These are phyloP conservation scores for Flaveria ramosissima DNA, from an alignment of 129 eudicot species.

Conservation along the genomic window DNA sequence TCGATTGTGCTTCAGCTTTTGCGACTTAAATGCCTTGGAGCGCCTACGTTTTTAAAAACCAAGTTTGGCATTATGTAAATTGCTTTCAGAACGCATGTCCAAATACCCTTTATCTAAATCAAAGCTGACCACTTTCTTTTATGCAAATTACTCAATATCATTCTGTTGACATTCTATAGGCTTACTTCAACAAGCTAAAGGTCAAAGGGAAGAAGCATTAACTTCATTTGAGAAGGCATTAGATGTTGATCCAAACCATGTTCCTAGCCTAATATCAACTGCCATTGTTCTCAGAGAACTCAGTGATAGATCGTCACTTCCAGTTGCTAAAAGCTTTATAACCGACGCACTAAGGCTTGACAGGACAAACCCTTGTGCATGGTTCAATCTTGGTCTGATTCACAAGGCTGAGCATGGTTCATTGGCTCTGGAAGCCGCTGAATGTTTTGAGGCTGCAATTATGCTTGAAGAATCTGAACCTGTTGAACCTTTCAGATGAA, in stretches of 20 bases:
- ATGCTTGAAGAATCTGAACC: constrained; percentile 81
- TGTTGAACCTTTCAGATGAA: constrained; percentile 80
- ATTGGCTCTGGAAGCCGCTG: constrained; percentile 74
- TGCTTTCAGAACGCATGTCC: not conserved
- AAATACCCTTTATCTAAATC: not conserved
- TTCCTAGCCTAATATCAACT: constrained; percentile 87
- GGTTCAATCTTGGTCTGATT: constrained; percentile 85
- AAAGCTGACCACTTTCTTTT: constrained; percentile 16
- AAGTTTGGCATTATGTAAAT: too few species aligned
- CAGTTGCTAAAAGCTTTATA: constrained; percentile 77
- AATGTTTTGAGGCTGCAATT: constrained; percentile 89
- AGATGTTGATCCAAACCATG: constrained; percentile 77
- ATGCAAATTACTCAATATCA: constrained; percentile 15
- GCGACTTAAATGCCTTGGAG: too few species aligned
- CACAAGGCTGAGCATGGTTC: constrained; percentile 54
- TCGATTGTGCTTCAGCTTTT: too few species aligned
- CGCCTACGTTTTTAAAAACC: too few species aligned
- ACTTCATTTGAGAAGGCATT: constrained; percentile 68
- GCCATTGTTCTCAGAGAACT: constrained; percentile 55
- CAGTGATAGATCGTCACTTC: constrained; percentile 54
- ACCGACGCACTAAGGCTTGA: constrained; percentile 76
- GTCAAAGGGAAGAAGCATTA: constrained; percentile 70
- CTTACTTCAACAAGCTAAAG: constrained; percentile 70
- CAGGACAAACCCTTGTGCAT: constrained; percentile 66
- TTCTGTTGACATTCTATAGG: constrained; percentile 45